Percentiles rank a stretch among this genome's conserved stretches.
Conservation (phyloP, 2,329 filamentous ascomycete genomes). For the Microsporum ferrugineum region DNA sequence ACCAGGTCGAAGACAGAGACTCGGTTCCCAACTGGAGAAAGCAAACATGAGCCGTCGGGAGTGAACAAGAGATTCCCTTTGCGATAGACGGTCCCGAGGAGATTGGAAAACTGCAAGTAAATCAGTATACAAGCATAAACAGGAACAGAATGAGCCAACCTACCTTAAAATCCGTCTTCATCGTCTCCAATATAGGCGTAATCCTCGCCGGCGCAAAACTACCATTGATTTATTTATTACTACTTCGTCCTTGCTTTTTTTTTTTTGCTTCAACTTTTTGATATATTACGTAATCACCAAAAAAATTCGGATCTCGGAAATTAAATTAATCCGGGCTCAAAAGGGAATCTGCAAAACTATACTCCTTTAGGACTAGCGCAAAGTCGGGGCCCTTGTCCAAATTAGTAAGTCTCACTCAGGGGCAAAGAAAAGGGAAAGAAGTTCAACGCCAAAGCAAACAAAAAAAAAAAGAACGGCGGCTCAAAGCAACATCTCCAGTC, state of each 20-base stretch:
- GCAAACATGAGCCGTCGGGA: slow-evolving; percentile 87
- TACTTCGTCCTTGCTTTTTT: neutral
- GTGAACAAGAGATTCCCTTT: slow-evolving; percentile 95
- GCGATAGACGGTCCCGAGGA: slow-evolving; percentile 95
- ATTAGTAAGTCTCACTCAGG: slow-evolving; percentile 20
- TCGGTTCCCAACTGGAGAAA: slow-evolving; percentile 91
- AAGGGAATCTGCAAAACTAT: slow-evolving; percentile 15
- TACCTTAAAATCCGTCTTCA: slow-evolving; percentile 99
- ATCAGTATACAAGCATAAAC: slow-evolving; percentile 17
- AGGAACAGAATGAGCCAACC: neutral
- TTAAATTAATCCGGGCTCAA: slow-evolving; percentile 21
- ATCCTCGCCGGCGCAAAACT: slow-evolving; percentile 5
- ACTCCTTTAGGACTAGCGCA: slow-evolving; percentile 20
- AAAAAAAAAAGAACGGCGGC: slow-evolving; percentile 10
- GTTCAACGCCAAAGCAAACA: slow-evolving; percentile 8
- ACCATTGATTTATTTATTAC: neutral
- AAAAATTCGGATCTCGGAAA: slow-evolving; percentile 6
- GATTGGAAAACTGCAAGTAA: slow-evolving; percentile 75
- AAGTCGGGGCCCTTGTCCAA: slow-evolving; percentile 19
- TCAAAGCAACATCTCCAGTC: slow-evolving; percentile 8
- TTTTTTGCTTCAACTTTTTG: neutral
- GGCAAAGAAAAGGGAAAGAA: slow-evolving; percentile 16
- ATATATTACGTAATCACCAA: neutral
- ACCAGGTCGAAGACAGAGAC: slow-evolving; percentile 94
- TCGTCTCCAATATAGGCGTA: slow-evolving; percentile 32